phyloP scores from a whole-genome alignment of 495 filamentous ascomycete genomes.

The Annulohypoxylon bovei region DNA sequence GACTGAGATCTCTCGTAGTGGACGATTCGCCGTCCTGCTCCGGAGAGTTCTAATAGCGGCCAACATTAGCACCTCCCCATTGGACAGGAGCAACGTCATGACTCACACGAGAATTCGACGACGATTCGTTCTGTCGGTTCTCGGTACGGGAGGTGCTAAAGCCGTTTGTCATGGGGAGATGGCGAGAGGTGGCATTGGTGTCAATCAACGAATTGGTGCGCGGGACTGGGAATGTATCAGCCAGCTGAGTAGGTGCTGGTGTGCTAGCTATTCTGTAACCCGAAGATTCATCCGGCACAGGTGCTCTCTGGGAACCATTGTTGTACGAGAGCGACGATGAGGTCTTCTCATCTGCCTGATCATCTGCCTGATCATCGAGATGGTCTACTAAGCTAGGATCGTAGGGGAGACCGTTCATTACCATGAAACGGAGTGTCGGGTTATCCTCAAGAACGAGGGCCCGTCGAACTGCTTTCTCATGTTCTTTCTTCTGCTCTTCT shows the following conservation, averaged over 20 bases:
- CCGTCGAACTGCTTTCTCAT: background rate
- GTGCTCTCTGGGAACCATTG: no score
- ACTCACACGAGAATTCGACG: background rate
- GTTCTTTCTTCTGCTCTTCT: background rate
- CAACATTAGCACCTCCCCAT: background rate
- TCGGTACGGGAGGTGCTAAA: conserved; percentile 1
- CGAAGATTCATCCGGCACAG: no score
- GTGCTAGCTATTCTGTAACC: background rate
- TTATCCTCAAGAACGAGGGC: background rate
- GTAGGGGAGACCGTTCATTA: no score
- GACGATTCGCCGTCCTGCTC: background rate
- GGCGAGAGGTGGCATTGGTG: background rate
- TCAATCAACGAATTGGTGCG: background rate
- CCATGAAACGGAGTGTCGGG: background rate
- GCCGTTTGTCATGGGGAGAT: background rate
- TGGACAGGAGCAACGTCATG: background rate
- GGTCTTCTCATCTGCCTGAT: no score
- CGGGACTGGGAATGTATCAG: background rate
- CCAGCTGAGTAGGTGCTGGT: background rate
- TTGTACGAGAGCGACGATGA: no score
- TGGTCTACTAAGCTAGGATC: no score
- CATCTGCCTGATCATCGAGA: no score
- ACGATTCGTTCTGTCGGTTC: background rate
- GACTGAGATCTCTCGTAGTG: background rate
- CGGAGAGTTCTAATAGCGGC: background rate